These are phyloP conservation scores for Beauveria varroae DNA, from an alignment of 2,329 filamentous ascomycete species.

Conservation along the genomic window DNA sequence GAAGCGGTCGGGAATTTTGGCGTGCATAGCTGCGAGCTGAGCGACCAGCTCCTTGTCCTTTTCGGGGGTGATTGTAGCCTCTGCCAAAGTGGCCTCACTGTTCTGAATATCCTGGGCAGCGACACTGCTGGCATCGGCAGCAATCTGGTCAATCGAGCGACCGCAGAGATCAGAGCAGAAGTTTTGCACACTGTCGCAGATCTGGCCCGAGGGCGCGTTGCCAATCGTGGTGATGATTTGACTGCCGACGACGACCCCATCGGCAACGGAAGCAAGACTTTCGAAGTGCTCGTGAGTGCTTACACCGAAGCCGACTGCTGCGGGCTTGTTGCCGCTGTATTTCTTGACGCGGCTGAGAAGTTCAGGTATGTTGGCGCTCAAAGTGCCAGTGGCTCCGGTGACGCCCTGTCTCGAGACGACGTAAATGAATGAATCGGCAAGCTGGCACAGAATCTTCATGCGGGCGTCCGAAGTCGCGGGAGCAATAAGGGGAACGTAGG, in stretches of 20 bases:
- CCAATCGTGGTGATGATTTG: slow-evolving; percentile 83
- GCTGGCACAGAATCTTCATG: slow-evolving; percentile 92
- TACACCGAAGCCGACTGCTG: slow-evolving; percentile 91
- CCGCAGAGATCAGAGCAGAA: slow-evolving; percentile 69
- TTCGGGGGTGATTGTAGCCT: slow-evolving; percentile 57
- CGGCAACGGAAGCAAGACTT: slow-evolving; percentile 73
- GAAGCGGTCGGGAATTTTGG: slow-evolving; percentile 75
- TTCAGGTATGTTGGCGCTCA: slow-evolving; percentile 75
- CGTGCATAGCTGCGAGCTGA: slow-evolving; percentile 76
- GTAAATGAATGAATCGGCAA: slow-evolving; percentile 98
- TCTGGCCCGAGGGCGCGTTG: slow-evolving; percentile 27
- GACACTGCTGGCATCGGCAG: slow-evolving; percentile 22
- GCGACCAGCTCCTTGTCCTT: slow-evolving; percentile 62
- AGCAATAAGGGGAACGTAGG: slow-evolving; percentile 94
- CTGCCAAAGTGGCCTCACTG: slow-evolving; percentile 57
- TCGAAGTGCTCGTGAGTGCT: slow-evolving; percentile 92
- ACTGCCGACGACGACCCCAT: slow-evolving; percentile 93
- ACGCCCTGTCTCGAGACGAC: slow-evolving; percentile 97
- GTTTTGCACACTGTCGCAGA: slow-evolving; percentile 55
- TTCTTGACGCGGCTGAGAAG: slow-evolving; percentile 81
- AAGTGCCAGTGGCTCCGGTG: slow-evolving; percentile 76
- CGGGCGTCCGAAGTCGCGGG: slow-evolving; percentile 85
- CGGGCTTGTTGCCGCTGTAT: slow-evolving; percentile 84
- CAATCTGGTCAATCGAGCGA: slow-evolving; percentile 24
- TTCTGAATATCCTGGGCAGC: slow-evolving; percentile 60